Percentiles rank a stretch among this genome's conserved stretches.
Conservation (phyloP, 1,284 basidiomycete species). For the Ustilago lituana region DNA sequence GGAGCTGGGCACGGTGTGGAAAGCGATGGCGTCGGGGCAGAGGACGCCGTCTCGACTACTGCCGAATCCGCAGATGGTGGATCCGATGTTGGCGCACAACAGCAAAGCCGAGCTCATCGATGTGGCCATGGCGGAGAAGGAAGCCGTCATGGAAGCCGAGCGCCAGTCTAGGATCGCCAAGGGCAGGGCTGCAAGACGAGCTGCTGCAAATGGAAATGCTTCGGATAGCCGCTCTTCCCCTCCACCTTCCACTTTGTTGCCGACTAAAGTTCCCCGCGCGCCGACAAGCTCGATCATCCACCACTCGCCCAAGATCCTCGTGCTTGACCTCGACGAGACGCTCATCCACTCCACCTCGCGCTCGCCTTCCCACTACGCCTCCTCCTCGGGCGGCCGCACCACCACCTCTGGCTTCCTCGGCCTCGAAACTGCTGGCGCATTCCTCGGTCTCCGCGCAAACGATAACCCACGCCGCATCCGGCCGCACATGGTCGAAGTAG, state of each 20-base stretch:
- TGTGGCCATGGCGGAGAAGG: conserved; percentile 31
- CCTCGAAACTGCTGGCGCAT: conserved; percentile 53
- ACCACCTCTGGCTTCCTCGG: conserved; percentile 51
- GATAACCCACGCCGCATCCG: conserved; percentile 70
- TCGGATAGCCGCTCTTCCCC: not conserved
- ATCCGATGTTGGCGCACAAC: conserved; percentile 53
- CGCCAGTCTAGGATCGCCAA: conserved; percentile 33
- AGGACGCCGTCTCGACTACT: conserved; percentile 38
- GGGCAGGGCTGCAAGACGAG: conserved; percentile 27
- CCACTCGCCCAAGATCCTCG: conserved; percentile 65
- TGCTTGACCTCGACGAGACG: conserved; percentile 93
- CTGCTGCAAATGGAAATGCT: conserved; percentile 9
- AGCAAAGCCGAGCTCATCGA: conserved; percentile 37
- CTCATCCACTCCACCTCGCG: conserved; percentile 95
- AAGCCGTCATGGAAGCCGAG: conserved; percentile 41
- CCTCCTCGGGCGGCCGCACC: conserved; percentile 15
- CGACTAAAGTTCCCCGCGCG: conserved; percentile 29
- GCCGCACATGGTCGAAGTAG: conserved; percentile 94
- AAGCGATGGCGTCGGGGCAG: conserved; percentile 15
- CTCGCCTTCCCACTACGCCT: conserved; percentile 68
- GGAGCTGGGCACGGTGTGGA: conserved; percentile 18
- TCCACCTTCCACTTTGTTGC: conserved; percentile 2
- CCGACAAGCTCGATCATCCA: conserved; percentile 56
- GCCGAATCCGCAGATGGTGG: conserved; percentile 56
- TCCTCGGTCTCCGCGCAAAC: conserved; percentile 59